phyloP scores from a whole-genome alignment of 1,284 basidiomycete genomes.

The Stereum hirsutum region DNA sequence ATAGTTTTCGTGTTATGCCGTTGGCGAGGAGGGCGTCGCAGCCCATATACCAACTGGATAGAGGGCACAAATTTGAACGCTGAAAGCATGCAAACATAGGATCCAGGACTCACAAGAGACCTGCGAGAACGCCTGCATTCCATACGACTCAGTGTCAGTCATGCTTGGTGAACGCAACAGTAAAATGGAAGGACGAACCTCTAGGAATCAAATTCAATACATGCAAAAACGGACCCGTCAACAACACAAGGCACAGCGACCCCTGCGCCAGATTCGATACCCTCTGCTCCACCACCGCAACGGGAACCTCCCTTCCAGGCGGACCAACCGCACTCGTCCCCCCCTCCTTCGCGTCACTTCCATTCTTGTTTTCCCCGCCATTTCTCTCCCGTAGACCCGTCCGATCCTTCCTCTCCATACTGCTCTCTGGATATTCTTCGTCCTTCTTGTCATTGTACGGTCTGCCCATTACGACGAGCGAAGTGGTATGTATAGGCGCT shows the following conservation, averaged over 20 bases:
- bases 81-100: too few species aligned
- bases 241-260: constrained; percentile 67
- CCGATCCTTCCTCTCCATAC: neutral
- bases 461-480: constrained; percentile 70
- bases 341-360: constrained; percentile 11
- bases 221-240: constrained; percentile 78
- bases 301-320: constrained; percentile 46
- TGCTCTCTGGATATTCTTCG: constrained; percentile 3
- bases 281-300: constrained; percentile 83
- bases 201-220: constrained; percentile 71
- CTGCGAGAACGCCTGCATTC: constrained; percentile 51
- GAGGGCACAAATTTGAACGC: neutral
- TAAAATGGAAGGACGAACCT: constrained; percentile 24
- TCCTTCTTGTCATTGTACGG: constrained; percentile 33
- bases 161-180: neutral
- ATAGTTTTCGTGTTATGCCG: constrained; percentile 76
- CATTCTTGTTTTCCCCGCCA: neutral
- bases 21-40: constrained; percentile 75
- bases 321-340: constrained; percentile 17
- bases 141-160: neutral
- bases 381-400: neutral
- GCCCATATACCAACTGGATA: constrained; percentile 82
- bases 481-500: constrained; percentile 89
- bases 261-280: constrained; percentile 86
- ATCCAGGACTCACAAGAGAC: constrained; percentile 50